Evolutionary conservation across 768 basidiomycete species (phyloP).

Genomic region (Steccherinum ochraceum): DNA sequence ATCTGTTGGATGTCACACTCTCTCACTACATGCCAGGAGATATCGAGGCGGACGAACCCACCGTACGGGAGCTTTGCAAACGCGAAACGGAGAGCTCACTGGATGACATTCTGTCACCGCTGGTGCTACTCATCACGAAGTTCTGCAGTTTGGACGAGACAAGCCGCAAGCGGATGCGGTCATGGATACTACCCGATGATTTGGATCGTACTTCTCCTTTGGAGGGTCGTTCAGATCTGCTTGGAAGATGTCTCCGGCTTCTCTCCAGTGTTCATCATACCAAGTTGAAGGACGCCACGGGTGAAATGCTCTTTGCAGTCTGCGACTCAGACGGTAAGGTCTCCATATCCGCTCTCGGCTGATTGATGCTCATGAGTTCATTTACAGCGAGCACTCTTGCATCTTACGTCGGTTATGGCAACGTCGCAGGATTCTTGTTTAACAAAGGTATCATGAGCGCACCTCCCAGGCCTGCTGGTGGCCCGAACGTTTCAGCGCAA

Average conservation of each 20-base stretch:
- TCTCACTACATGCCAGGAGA: constrained; percentile 62
- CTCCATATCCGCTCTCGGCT: neutral
- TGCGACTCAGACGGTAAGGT: constrained; percentile 68
- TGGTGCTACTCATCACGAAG: constrained; percentile 69
- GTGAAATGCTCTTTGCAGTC: constrained; percentile 82
- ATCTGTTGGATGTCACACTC: constrained; percentile 57
- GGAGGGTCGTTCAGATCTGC: constrained; percentile 62
- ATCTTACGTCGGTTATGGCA: constrained; percentile 88
- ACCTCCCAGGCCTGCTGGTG: constrained; percentile 35
- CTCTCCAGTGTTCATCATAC: constrained; percentile 69
- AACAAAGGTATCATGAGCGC: constrained; percentile 77
- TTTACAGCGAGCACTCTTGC: constrained; percentile 58
- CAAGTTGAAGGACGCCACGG: constrained; percentile 67
- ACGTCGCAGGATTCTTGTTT: constrained; percentile 92
- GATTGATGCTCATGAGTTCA: neutral
- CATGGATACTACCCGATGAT: constrained; percentile 68
- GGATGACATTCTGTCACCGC: constrained; percentile 74
- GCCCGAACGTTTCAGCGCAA: constrained; percentile 31
- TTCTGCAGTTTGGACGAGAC: constrained; percentile 60
- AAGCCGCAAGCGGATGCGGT: constrained; percentile 49
- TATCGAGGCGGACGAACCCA: constrained; percentile 55
- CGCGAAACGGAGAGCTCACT: constrained; percentile 50
- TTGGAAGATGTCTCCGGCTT: constrained; percentile 78
- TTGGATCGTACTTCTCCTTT: constrained; percentile 76
- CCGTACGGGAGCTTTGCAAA: constrained; percentile 47